Evolutionary conservation across 2,329 filamentous ascomycete species (phyloP).

Genomic region (Didymella exigua): DNA sequence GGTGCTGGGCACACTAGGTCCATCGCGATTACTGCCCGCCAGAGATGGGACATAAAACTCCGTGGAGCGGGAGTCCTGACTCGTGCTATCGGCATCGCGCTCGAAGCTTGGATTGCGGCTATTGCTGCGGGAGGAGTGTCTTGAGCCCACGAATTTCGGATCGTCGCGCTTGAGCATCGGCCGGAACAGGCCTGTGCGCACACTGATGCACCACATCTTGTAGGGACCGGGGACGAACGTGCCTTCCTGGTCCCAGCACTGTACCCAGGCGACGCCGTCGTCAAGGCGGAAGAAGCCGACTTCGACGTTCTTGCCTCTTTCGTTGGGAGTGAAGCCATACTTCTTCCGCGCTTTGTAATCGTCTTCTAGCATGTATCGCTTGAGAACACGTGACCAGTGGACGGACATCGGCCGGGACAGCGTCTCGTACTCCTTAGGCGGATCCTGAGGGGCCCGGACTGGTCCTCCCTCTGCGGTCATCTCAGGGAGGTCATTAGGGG

Average conservation of each 20-base stretch:
- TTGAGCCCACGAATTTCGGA: constrained; percentile 39
- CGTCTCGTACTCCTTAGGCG: constrained; percentile 29
- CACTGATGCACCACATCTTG: constrained; percentile 56
- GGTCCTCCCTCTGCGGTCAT: constrained; percentile 29
- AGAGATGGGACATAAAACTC: constrained; percentile 28
- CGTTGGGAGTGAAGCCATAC: constrained; percentile 49
- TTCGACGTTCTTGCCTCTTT: constrained; percentile 47
- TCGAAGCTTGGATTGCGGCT: constrained; percentile 33
- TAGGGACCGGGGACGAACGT: constrained; percentile 59
- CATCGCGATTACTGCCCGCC: constrained; percentile 33
- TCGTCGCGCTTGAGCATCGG: constrained; percentile 49
- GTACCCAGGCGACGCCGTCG: constrained; percentile 56
- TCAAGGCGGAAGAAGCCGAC: constrained; percentile 58
- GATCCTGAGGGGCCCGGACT: constrained; percentile 12
- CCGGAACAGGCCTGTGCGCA: constrained; percentile 46
- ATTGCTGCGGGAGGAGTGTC: constrained; percentile 24
- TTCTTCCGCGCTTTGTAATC: constrained; percentile 56
- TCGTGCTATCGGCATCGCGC: constrained; percentile 25
- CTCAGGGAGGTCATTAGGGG: constrained; percentile 30
- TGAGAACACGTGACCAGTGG: constrained; percentile 57
- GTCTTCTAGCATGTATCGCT: constrained; percentile 55
- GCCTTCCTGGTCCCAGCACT: constrained; percentile 57
- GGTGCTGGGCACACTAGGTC: constrained; percentile 34
- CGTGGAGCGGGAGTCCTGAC: constrained; percentile 41
- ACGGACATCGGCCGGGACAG: constrained; percentile 45